A percentile compares a stretch with the other conserved stretches of the same genome.
These are phyloP conservation scores for Imleria badia DNA, from an alignment of 768 basidiomycete genomes.

Conservation along the genomic window DNA sequence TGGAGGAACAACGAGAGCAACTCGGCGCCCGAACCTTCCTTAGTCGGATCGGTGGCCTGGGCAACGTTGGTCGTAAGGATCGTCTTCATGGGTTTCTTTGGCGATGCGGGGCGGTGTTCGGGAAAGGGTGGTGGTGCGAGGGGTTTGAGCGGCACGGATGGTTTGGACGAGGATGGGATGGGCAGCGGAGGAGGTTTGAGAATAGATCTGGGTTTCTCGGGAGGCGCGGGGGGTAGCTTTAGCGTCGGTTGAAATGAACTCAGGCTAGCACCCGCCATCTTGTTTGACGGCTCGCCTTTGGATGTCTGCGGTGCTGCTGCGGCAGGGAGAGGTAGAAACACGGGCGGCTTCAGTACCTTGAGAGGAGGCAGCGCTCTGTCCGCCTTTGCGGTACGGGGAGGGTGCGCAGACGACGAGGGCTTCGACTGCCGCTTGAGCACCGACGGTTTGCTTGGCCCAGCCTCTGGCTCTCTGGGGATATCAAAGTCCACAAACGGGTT, in stretches of 20 bases:
- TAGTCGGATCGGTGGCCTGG: slow-evolving; percentile 49
- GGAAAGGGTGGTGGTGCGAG: slow-evolving; percentile 32
- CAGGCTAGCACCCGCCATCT: background rate
- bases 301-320: background rate
- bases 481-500: slow-evolving; percentile 22
- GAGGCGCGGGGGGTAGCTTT: slow-evolving; percentile 3
- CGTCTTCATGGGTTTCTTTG: slow-evolving; percentile 43
- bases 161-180: slow-evolving; percentile 10
- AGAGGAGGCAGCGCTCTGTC: slow-evolving; percentile 5
- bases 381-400: background rate
- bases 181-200: slow-evolving; percentile 32
- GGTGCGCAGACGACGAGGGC: slow-evolving; percentile 3
- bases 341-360: slow-evolving; percentile 19
- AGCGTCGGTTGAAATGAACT: slow-evolving; percentile 6
- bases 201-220: slow-evolving; percentile 22
- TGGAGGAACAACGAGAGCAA: slow-evolving; percentile 53
- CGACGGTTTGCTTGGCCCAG: slow-evolving; percentile 12
- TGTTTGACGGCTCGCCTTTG: background rate
- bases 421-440: slow-evolving; percentile 5
- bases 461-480: slow-evolving; percentile 1
- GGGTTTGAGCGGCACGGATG: slow-evolving; percentile 18
- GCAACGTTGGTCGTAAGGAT: slow-evolving; percentile 56
- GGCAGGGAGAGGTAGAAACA: background rate
- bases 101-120: slow-evolving; percentile 12
- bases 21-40: slow-evolving; percentile 50